These are phyloP conservation scores for Papiliotrema nemorosa DNA, from an alignment of 1,284 basidiomycete species.

Conservation along the genomic window DNA sequence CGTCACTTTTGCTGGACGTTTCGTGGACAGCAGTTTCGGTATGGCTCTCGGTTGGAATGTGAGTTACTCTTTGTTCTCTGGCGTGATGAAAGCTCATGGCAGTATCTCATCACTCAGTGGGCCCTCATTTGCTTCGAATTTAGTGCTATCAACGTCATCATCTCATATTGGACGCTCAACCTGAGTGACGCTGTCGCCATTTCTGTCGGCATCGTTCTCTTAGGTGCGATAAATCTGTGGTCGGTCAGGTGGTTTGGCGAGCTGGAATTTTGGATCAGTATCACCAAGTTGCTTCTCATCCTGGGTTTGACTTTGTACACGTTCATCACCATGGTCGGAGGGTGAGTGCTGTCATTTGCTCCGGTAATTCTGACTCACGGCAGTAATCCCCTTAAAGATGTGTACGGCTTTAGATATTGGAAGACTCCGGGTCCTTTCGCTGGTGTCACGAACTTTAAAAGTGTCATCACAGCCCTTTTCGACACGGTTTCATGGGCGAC, in stretches of 20 bases:
- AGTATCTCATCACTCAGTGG: slow-evolving; percentile 22
- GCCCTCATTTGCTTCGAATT: slow-evolving; percentile 23
- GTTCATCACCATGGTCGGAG: slow-evolving; percentile 38
- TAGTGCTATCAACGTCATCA: slow-evolving; percentile 29
- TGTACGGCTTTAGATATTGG: slow-evolving; percentile 35
- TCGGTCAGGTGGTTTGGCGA: slow-evolving; percentile 27
- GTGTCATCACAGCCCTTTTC: slow-evolving; percentile 30
- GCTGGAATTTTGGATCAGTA: slow-evolving; percentile 34
- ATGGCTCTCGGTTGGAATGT: slow-evolving; percentile 23
- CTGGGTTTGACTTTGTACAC: slow-evolving; percentile 35
- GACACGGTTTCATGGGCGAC: slow-evolving; percentile 25
- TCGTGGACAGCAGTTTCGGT: slow-evolving; percentile 21
- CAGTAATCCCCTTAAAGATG: slow-evolving; percentile 24
- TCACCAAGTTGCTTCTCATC: slow-evolving; percentile 35
- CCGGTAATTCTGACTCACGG: neutral
- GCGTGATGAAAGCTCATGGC: neutral
- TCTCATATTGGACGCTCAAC: slow-evolving; percentile 25
- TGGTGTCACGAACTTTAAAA: slow-evolving; percentile 10
- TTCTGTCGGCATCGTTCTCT: slow-evolving; percentile 18
- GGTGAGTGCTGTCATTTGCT: slow-evolving; percentile 8
- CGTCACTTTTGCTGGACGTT: slow-evolving; percentile 19
- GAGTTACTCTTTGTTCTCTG: no score
- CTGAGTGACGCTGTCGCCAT: slow-evolving; percentile 28
- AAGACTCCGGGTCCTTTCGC: slow-evolving; percentile 32
- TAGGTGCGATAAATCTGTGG: slow-evolving; percentile 25